phyloP scores from a whole-genome alignment of 371 early-diverging fungal species.

The Syncephalastrum monosporum region DNA sequence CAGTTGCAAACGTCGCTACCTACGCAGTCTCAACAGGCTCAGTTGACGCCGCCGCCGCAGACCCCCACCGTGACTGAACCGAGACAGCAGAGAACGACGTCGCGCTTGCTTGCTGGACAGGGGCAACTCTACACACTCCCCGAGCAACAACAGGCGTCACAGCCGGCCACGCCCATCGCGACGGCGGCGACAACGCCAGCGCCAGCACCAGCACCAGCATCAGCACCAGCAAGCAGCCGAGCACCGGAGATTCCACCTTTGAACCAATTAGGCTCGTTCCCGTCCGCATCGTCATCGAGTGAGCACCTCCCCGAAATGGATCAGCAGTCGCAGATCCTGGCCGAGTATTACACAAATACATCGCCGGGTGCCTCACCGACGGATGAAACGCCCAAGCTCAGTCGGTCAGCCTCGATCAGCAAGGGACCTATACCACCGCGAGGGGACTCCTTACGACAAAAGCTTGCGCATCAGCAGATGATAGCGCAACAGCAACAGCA shows the following conservation, averaged over 20 bases:
- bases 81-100: too few relatives aligned
- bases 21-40: background rate
- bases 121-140: background rate
- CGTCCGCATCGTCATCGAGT: too few relatives aligned
- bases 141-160: constrained; percentile 3
- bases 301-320: constrained; percentile 20
- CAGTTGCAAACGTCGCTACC: constrained; percentile 1
- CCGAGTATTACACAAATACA: background rate
- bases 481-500: constrained; percentile 16
- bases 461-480: constrained; percentile 22
- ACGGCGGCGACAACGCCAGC: background rate
- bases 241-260: too few relatives aligned
- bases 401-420: constrained; percentile 1
- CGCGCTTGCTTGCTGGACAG: too few relatives aligned
- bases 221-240: too few relatives aligned
- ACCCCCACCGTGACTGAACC: too few relatives aligned
- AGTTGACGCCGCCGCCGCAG: too few relatives aligned
- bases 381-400: background rate
- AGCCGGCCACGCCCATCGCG: background rate
- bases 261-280: too few relatives aligned
- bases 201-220: too few relatives aligned
- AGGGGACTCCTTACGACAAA: constrained; percentile 1
- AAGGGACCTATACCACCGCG: constrained; percentile 7
- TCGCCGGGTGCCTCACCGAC: constrained; percentile 6
- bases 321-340: constrained; percentile 1